Percentiles rank a stretch among this genome's conserved stretches.
phyloP scores from a whole-genome alignment of 345 rosid species.

The Psidium guajava region DNA sequence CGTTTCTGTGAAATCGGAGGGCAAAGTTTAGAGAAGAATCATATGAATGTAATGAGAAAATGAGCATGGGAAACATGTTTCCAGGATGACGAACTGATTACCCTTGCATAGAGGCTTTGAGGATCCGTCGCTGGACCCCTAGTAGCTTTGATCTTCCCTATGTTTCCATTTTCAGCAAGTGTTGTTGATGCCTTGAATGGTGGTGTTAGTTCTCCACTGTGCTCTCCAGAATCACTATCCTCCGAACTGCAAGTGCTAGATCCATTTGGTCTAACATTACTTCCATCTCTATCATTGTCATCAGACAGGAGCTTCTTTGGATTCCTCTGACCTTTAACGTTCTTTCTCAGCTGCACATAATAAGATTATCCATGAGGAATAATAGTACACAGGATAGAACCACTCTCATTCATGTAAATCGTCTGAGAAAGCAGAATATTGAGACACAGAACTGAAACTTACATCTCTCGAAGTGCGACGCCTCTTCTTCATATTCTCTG shows the following conservation, averaged over 20 bases:
- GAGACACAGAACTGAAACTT: conserved; percentile 1
- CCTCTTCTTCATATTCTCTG: conserved; percentile 19
- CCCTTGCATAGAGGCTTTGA: conserved; percentile 89
- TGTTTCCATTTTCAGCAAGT: conserved; percentile 38
- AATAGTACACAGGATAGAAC: background rate
- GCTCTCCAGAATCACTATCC: conserved; percentile 37
- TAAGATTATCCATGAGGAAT: background rate
- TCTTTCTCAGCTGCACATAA: background rate
- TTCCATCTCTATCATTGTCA: conserved; percentile 18
- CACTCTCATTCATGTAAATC: background rate
- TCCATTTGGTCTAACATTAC: conserved; percentile 33
- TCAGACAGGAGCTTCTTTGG: conserved; percentile 14
- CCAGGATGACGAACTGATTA: conserved; percentile 6
- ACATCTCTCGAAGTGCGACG: conserved; percentile 28
- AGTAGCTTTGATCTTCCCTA: conserved; percentile 46
- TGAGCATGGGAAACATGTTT: background rate
- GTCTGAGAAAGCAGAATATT: background rate
- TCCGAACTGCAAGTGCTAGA: conserved; percentile 43
- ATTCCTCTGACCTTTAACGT: conserved; percentile 19
- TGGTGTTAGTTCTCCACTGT: conserved; percentile 8
- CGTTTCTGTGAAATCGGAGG: conserved; percentile 40
- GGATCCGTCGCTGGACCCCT: conserved; percentile 83
- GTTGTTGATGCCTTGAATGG: conserved; percentile 10
- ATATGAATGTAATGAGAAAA: background rate
- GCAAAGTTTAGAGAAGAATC: background rate